These are phyloP conservation scores for Agaricus blazei DNA, from an alignment of 768 basidiomycete genomes.

Conservation along the genomic window DNA sequence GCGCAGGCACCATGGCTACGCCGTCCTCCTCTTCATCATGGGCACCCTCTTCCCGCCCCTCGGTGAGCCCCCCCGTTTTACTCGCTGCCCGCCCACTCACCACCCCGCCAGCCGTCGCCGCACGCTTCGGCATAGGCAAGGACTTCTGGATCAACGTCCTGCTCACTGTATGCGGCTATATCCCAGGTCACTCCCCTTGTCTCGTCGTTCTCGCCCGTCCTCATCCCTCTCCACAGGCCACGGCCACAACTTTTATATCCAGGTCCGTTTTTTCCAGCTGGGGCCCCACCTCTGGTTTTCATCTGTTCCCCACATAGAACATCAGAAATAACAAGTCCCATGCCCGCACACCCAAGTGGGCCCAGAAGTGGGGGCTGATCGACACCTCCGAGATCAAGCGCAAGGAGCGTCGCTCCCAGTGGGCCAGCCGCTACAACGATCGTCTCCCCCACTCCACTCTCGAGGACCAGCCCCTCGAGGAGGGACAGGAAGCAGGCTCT, in stretches of 20 bases:
- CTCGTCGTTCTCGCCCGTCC: not conserved
- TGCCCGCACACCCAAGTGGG: conserved; percentile 94
- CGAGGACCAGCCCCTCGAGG: conserved; percentile 69
- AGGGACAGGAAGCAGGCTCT: conserved; percentile 64
- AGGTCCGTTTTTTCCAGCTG: conserved; percentile 36
- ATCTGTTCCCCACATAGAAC: conserved; percentile 49
- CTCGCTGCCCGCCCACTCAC: conserved; percentile 2
- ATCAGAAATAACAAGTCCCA: conserved; percentile 94
- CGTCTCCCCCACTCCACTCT: conserved; percentile 65
- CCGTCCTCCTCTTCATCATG: conserved; percentile 75
- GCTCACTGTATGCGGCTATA: conserved; percentile 87
- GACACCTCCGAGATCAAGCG: conserved; percentile 74
- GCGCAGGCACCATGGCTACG: conserved; percentile 74
- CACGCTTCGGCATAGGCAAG: conserved; percentile 84
- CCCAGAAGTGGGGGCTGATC: conserved; percentile 83
- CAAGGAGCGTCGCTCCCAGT: conserved; percentile 76
- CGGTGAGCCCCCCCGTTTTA: not conserved
- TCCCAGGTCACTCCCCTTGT: conserved; percentile 58
- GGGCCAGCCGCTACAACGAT: conserved; percentile 85
- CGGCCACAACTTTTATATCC: conserved; percentile 90
- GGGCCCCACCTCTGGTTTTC: not conserved
- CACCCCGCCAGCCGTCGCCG: conserved; percentile 70
- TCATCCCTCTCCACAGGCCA: conserved; percentile 50
- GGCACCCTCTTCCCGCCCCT: conserved; percentile 64
- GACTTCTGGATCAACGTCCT: conserved; percentile 92